Base-by-base conservation (phyloP, 2,329 filamentous ascomycete species). In the Colletotrichum godetiae region DNA sequence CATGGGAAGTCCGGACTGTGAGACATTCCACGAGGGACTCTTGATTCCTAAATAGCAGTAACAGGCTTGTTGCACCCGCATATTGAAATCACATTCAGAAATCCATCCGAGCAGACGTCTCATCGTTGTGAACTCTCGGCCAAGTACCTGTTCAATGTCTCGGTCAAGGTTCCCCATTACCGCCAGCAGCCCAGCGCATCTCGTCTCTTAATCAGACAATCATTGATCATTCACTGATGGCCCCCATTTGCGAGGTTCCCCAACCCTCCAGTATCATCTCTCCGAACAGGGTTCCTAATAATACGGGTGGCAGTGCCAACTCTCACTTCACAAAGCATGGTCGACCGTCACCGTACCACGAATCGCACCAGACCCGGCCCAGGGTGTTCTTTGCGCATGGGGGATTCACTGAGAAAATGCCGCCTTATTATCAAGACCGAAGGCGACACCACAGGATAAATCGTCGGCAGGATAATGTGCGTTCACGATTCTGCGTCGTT, bases 1-100 rank as follows among this genome's bases (percentile, higher is more conserved):
- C 29, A 19, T 27, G 6, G 35, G 22, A 57, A 56, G 52, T 29
- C 67, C 55, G 15, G 33, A 49, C 33, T 61, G 49, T 72, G 19
- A 13, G 67, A 61, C 68, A 72, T 68, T 72, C 49, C 64, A 68
- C 35, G n/a, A 31, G 11, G 49, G 24, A 11, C 27, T 27, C 29
- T 15, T 37, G 59, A n/a, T 4, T 42, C 56, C 31, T 31, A 33
- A 59, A 59, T 15, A 35, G 24, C 56, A 67, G 37, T 33, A 31
- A 49, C 33, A 56, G 49, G 62, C 62, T 68, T 53, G 37, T 35
- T 37, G 33, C 52, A 15, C 37, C 4, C 27, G 19, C 19, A 37
- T 52, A n/a, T 37, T 11, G 19, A 24, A 27, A 10, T 56, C 8
- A 42, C 15, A 55, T 37, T 31, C 15, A 8, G 42, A n/a, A 24